phyloP scores from a whole-genome alignment of 73 alveolate genomes.

The Symbiodinium natans region DNA sequence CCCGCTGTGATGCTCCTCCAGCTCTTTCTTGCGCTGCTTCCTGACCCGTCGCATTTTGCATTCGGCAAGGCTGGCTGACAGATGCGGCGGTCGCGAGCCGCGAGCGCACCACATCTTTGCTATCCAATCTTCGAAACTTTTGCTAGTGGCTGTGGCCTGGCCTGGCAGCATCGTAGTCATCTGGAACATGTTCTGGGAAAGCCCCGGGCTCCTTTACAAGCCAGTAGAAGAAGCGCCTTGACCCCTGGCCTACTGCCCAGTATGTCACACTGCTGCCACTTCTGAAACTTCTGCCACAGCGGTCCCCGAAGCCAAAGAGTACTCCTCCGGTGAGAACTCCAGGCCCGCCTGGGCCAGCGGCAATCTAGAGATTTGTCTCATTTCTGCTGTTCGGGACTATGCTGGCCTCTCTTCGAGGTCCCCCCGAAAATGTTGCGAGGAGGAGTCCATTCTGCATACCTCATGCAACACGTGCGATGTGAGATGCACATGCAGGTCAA shows the following conservation, averaged over 20 bases:
- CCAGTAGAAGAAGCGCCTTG: not conserved
- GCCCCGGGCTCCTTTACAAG: slow-evolving; percentile 77
- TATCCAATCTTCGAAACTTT: not conserved
- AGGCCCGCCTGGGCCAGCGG: slow-evolving; percentile 45
- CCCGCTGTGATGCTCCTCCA: slow-evolving; percentile 78
- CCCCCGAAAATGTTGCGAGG: slow-evolving; percentile 93
- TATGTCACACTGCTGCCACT: too few species aligned
- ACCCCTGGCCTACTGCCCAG: too few species aligned
- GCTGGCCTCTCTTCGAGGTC: slow-evolving; percentile 30
- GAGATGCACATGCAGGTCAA: not conserved
- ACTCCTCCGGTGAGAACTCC: slow-evolving; percentile 91
- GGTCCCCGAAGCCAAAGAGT: slow-evolving; percentile 92
- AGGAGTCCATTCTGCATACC: slow-evolving; percentile 72
- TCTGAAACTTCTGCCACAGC: not conserved
- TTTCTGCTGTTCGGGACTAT: not conserved
- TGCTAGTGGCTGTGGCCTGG: too few species aligned
- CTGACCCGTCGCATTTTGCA: not conserved
- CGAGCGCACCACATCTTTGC: too few species aligned
- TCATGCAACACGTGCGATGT: not conserved
- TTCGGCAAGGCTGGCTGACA: not conserved
- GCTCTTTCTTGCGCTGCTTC: slow-evolving; percentile 92
- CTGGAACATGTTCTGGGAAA: slow-evolving; percentile 79
- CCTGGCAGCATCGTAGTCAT: slow-evolving; percentile 91
- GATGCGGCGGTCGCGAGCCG: not conserved
- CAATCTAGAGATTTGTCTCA: not conserved